Conservation (phyloP, 192 early-diverging fungal genomes). For the Gryganskiella cystojenkinii region DNA sequence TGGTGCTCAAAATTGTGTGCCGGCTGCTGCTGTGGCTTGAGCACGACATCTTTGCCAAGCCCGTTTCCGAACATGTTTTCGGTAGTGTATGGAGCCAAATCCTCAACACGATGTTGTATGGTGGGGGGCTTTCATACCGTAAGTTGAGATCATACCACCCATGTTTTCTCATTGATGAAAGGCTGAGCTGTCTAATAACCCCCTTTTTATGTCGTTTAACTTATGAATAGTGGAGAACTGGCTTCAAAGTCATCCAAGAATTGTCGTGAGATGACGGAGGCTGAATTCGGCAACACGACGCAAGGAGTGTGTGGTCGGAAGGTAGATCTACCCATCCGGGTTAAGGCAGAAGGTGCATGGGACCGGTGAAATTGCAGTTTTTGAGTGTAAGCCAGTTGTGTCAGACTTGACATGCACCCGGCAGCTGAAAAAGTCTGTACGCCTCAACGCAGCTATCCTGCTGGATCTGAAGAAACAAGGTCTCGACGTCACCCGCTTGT, state of each 20-base stretch:
- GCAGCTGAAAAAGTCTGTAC: slow-evolving; percentile 2
- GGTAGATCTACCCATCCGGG: slow-evolving; percentile 3
- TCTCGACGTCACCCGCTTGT: slow-evolving; percentile 3
- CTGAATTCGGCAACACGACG: background rate
- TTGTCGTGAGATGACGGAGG: background rate
- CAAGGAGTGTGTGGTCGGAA: background rate
- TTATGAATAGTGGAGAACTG: background rate
- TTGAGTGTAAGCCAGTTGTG: slow-evolving; percentile 2
- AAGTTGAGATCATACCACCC: background rate
- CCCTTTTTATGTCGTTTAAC: background rate
- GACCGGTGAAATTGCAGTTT: slow-evolving; percentile 6
- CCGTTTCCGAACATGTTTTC: slow-evolving; percentile 5
- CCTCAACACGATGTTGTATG: background rate
- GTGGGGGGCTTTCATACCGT: background rate
- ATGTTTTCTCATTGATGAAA: background rate
- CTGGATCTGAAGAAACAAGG: slow-evolving; percentile 2
- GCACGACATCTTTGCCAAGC: background rate
- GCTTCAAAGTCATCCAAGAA: slow-evolving; percentile 2
- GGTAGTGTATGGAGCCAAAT: slow-evolving; percentile 2
- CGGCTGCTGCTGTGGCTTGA: background rate
- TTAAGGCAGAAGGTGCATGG: background rate
- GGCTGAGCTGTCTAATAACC: background rate
- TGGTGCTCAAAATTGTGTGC: slow-evolving; percentile 3
- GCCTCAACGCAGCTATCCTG: slow-evolving; percentile 3
- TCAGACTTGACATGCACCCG: background rate